These are phyloP conservation scores for Cadophora sp. DNA, from an alignment of 2,329 filamentous ascomycete genomes.

Conservation along the genomic window DNA sequence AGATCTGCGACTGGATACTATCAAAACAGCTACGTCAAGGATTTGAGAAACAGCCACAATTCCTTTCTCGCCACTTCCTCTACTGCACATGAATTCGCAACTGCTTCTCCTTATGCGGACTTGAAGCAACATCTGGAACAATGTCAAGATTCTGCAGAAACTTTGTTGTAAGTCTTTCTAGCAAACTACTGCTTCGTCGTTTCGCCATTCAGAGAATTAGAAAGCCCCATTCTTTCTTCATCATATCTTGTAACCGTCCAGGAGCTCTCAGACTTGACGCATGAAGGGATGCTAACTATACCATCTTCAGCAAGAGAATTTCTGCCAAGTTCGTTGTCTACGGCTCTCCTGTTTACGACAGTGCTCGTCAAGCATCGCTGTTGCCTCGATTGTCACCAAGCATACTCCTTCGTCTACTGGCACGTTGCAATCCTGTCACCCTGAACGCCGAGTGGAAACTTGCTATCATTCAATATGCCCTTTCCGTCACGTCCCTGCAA, in stretches of 20 bases:
- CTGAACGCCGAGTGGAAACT: slow-evolving; percentile 28
- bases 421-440: neutral
- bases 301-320: slow-evolving; percentile 15
- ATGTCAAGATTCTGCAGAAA: slow-evolving; percentile 14
- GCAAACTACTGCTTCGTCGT: neutral
- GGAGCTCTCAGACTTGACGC: neutral
- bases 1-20: slow-evolving; percentile 19
- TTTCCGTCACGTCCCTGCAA: slow-evolving; percentile 32
- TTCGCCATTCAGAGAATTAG: neutral
- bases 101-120: neutral
- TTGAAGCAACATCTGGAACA: slow-evolving; percentile 18
- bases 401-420: slow-evolving; percentile 28
- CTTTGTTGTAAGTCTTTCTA: slow-evolving; percentile 5
- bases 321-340: slow-evolving; percentile 18
- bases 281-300: neutral
- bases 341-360: slow-evolving; percentile 44
- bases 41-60: slow-evolving; percentile 28
- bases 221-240: neutral
- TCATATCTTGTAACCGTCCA: neutral
- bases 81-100: slow-evolving; percentile 9
- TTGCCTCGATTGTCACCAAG: slow-evolving; percentile 30
- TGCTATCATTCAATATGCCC: slow-evolving; percentile 28
- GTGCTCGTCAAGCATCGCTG: slow-evolving; percentile 41
- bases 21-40: slow-evolving; percentile 25
- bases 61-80: slow-evolving; percentile 22